These are phyloP conservation scores for Alternaria sp. DNA, from an alignment of 2,329 filamentous ascomycete genomes.

Conservation along the genomic window DNA sequence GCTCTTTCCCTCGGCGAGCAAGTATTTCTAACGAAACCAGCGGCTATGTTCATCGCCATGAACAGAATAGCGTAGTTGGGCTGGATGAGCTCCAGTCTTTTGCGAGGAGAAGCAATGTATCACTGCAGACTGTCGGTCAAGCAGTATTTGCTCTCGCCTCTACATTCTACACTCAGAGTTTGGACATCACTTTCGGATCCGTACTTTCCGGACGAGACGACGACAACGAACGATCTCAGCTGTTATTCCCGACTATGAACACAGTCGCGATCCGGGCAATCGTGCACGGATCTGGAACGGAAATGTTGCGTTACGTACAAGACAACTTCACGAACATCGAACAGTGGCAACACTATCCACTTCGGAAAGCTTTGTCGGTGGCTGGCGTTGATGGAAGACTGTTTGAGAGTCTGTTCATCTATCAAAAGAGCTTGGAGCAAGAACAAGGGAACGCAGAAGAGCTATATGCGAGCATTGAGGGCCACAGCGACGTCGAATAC, in stretches of 20 bases:
- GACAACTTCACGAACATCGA: constrained; percentile 70
- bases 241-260: constrained; percentile 92
- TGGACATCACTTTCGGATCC: constrained; percentile 83
- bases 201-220: constrained; percentile 86
- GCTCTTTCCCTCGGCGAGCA: constrained; percentile 50
- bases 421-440: constrained; percentile 62
- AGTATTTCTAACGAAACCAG: constrained; percentile 5
- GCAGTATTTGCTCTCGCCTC: constrained; percentile 78
- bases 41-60: constrained; percentile 53
- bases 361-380: constrained; percentile 71
- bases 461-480: constrained; percentile 70
- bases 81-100: constrained; percentile 61
- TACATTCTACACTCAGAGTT: constrained; percentile 66
- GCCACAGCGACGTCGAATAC: constrained; percentile 77
- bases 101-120: constrained; percentile 73
- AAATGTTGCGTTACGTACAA: constrained; percentile 78
- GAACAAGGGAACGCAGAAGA: constrained; percentile 16
- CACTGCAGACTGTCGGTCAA: constrained; percentile 78
- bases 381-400: constrained; percentile 58
- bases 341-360: constrained; percentile 78
- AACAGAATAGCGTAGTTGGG: constrained; percentile 57
- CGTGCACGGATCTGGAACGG: constrained; percentile 70
- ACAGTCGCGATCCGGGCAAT: constrained; percentile 79
- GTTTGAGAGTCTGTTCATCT: constrained; percentile 73
- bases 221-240: constrained; percentile 68